phyloP scores from a whole-genome alignment of 2,329 filamentous ascomycete genomes.

The Neoascochyta sp. region DNA sequence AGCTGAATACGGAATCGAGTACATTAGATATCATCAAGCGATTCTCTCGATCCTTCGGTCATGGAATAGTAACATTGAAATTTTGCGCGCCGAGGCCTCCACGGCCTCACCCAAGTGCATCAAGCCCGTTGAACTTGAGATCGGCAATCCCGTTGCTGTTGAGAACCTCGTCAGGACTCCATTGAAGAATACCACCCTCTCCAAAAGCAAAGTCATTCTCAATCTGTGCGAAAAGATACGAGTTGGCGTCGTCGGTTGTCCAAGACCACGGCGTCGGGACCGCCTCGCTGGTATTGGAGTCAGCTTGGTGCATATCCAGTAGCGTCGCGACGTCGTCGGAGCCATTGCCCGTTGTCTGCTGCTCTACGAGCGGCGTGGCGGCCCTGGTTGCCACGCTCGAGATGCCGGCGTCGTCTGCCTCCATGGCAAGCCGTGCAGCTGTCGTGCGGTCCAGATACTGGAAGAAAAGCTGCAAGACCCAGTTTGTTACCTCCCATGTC shows the following conservation, averaged over 20 bases:
- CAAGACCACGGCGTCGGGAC: constrained; percentile 24
- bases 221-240: constrained; percentile 31
- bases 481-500: constrained; percentile 50
- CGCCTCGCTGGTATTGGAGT: constrained; percentile 3
- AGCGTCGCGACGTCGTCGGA: constrained; percentile 7
- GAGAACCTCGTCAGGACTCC: constrained; percentile 18
- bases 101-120: neutral
- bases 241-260: constrained; percentile 28
- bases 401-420: constrained; percentile 22
- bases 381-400: constrained; percentile 9
- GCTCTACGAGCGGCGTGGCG: constrained; percentile 3
- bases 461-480: constrained; percentile 49
- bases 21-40: too few species aligned
- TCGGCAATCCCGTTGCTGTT: constrained; percentile 9
- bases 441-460: constrained; percentile 48
- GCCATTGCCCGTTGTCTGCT: too few species aligned
- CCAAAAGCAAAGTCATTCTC: constrained; percentile 32
- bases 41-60: too few species aligned
- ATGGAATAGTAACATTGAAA: too few species aligned
- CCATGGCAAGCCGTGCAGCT: constrained; percentile 37
- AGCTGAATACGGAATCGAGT: too few species aligned
- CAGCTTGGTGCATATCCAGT: constrained; percentile 4
- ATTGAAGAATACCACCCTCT: constrained; percentile 22
- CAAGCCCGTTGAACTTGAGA: constrained; percentile 11
- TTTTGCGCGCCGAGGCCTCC: too few species aligned